These are phyloP conservation scores for Emydomyces testavorans DNA, from an alignment of 2,329 filamentous ascomycete genomes.

Conservation along the genomic window DNA sequence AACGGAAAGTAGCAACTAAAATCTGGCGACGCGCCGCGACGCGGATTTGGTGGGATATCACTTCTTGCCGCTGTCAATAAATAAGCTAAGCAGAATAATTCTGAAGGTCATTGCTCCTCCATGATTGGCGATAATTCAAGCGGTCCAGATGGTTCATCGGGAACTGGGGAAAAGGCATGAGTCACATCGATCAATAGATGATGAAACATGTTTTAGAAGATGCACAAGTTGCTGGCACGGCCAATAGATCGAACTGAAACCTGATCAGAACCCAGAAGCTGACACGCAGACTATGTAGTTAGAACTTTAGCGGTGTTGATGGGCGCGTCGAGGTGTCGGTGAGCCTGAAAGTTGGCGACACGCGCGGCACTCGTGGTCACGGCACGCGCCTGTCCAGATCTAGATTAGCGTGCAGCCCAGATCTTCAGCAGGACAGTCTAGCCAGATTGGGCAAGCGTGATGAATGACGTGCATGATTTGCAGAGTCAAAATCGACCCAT, in stretches of 20 bases:
- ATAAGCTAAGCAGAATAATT: too few relatives aligned
- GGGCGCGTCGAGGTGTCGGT: constrained; percentile 9
- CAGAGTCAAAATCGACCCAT: not conserved
- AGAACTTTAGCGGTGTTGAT: not conserved
- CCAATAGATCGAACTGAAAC: not conserved
- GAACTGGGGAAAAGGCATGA: not conserved
- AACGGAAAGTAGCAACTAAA: not conserved
- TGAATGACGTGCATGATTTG: not conserved
- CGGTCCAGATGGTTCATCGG: not conserved
- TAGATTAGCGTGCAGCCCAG: not conserved
- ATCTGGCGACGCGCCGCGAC: not conserved
- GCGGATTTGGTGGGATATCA: too few relatives aligned
- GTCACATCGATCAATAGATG: not conserved
- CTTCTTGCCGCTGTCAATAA: not conserved
- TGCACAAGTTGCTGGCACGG: not conserved
- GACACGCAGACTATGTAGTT: constrained; percentile 4
- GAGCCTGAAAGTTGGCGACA: not conserved
- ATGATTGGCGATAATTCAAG: not conserved
- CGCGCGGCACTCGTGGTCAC: constrained; percentile 3
- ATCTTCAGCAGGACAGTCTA: not conserved
- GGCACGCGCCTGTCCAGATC: not conserved
- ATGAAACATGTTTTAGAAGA: constrained; percentile 12
- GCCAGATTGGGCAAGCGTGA: not conserved
- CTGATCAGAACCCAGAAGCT: not conserved
- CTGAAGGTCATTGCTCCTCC: not conserved